phyloP scores from a whole-genome alignment of 1,139 yeast genomes.

The Nematodospora anomalae region DNA sequence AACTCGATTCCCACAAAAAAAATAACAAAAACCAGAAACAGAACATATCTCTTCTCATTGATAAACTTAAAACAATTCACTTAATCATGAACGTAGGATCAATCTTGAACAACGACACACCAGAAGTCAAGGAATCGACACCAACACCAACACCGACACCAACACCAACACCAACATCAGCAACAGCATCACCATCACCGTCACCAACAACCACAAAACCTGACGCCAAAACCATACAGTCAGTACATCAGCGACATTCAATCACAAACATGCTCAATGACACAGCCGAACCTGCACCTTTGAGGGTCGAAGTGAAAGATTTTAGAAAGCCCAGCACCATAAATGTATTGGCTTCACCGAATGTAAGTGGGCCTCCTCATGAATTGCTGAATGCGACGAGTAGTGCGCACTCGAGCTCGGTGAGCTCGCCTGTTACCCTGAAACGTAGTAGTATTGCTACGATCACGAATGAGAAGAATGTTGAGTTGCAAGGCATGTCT shows the following conservation, averaged over 20 bases:
- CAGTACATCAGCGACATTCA: slow-evolving; percentile 29
- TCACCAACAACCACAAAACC: slow-evolving; percentile 3
- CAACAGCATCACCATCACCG: slow-evolving; percentile 5
- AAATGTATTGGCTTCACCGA: slow-evolving; percentile 10
- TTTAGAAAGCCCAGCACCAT: slow-evolving; percentile 12
- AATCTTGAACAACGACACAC: slow-evolving; percentile 44
- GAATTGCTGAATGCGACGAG: slow-evolving; percentile 6
- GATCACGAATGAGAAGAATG: slow-evolving; percentile 48
- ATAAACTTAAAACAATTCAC: not conserved
- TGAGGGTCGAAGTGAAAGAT: too few species aligned
- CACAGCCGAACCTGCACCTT: slow-evolving; percentile 8
- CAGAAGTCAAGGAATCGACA: slow-evolving; percentile 23
- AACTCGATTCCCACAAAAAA: too few species aligned
- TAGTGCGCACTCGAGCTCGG: slow-evolving; percentile 8
- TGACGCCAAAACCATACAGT: slow-evolving; percentile 6
- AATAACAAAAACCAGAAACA: too few species aligned
- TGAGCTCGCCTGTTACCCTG: slow-evolving; percentile 11
- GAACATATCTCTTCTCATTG: too few species aligned
- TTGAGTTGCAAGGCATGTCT: slow-evolving; percentile 26
- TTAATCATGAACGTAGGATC: slow-evolving; percentile 50
- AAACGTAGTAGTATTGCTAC: slow-evolving; percentile 46
- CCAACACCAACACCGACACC: slow-evolving; percentile 6
- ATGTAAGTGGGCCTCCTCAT: slow-evolving; percentile 3
- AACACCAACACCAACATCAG: slow-evolving; percentile 5
- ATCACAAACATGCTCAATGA: slow-evolving; percentile 32